Evolutionary conservation across 2,329 filamentous ascomycete species (phyloP).

Genomic region (Fusarium fujikuroi): DNA sequence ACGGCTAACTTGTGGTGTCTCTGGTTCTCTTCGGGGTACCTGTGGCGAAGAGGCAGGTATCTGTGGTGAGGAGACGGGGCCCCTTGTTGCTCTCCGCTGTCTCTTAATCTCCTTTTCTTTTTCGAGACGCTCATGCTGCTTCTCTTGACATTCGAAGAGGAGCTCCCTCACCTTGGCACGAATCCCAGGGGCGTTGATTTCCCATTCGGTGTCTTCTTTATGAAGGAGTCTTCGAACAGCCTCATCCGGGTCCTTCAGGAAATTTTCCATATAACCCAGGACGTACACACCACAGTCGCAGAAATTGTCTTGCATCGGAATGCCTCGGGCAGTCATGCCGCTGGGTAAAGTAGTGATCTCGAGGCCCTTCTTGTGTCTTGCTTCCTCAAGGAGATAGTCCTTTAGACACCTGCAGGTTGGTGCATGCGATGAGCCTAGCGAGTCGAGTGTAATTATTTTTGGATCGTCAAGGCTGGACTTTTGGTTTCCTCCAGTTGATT

Average conservation of each 20-base stretch:
- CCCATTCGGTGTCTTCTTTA: conserved; percentile 62
- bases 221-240: conserved; percentile 76
- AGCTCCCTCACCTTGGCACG: conserved; percentile 73
- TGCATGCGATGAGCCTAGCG: conserved; percentile 73
- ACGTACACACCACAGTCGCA: conserved; percentile 92
- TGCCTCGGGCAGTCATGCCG: conserved; percentile 75
- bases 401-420: conserved; percentile 75
- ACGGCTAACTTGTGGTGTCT: conserved; percentile 21
- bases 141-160: conserved; percentile 70
- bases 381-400: conserved; percentile 81
- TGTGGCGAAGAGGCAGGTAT: conserved; percentile 32
- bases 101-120: conserved; percentile 52
- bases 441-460: conserved; percentile 88
- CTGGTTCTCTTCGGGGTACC: conserved; percentile 11
- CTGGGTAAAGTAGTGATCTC: conserved; percentile 52
- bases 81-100: conserved; percentile 45
- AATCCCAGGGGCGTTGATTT: conserved; percentile 68
- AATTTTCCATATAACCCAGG: conserved; percentile 84
- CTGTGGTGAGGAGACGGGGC: conserved; percentile 30
- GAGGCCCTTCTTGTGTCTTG: conserved; percentile 66
- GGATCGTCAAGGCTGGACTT: conserved; percentile 63
- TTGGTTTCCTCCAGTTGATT: conserved; percentile 30
- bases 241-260: conserved; percentile 76
- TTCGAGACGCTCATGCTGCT: conserved; percentile 61
- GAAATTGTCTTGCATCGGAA: conserved; percentile 84